A percentile compares a stretch with the other conserved stretches of the same genome.
These are phyloP conservation scores for Lactarius quietus DNA, from an alignment of 768 basidiomycete species.

Conservation along the genomic window DNA sequence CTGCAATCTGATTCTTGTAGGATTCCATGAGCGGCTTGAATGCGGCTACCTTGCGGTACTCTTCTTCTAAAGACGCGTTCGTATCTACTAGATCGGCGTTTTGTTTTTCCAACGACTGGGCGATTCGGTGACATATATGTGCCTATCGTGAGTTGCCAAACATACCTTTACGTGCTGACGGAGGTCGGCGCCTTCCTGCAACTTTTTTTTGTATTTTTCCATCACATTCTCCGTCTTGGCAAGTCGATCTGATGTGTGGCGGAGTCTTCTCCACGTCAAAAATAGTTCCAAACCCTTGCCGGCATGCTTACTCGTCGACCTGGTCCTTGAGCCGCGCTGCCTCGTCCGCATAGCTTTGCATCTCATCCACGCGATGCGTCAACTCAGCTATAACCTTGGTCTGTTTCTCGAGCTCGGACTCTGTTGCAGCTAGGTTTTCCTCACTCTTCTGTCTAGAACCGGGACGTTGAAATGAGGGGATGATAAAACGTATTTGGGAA, in stretches of 20 bases:
- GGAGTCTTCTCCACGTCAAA: constrained; percentile 52
- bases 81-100: constrained; percentile 90
- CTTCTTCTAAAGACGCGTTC: constrained; percentile 89
- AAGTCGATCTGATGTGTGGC: constrained; percentile 86
- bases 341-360: constrained; percentile 74
- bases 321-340: constrained; percentile 83
- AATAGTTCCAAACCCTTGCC: constrained; percentile 4
- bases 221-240: constrained; percentile 96
- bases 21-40: constrained; percentile 90
- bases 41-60: constrained; percentile 80
- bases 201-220: constrained; percentile 98
- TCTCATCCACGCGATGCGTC: constrained; percentile 75
- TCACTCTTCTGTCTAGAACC: constrained; percentile 83
- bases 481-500: constrained; percentile 21
- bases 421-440: constrained; percentile 80
- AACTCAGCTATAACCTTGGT: constrained; percentile 64
- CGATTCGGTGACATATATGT: not conserved
- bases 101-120: constrained; percentile 83
- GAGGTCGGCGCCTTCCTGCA: constrained; percentile 90
- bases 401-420: constrained; percentile 82
- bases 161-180: constrained; percentile 79
- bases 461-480: constrained; percentile 33
- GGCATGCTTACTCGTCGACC: constrained; percentile 77
- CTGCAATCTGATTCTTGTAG: constrained; percentile 82
- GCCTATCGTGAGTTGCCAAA: constrained; percentile 22